These are phyloP conservation scores for Austroboletus novae-zelandiae DNA, from an alignment of 1,284 basidiomycete species.

Conservation along the genomic window DNA sequence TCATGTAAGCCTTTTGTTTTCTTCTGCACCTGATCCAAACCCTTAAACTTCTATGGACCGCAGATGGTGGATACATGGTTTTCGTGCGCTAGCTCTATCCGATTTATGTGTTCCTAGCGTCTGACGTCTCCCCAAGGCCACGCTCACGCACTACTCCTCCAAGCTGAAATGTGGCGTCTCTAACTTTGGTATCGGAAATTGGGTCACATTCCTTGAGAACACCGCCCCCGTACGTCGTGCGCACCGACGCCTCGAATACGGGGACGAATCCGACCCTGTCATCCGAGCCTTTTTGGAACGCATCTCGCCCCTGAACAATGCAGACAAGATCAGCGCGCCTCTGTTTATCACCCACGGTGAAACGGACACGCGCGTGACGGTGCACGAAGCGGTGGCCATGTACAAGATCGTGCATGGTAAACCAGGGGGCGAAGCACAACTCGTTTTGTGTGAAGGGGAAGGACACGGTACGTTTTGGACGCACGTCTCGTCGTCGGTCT, in stretches of 20 bases:
- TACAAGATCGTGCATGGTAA: constrained; percentile 18
- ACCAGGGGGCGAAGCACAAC: constrained; percentile 25
- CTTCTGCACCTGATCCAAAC: background rate
- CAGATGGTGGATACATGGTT: constrained; percentile 39
- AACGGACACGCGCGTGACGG: constrained; percentile 36
- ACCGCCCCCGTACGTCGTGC: constrained; percentile 36
- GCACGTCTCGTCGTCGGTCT: background rate
- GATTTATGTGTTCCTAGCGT: background rate
- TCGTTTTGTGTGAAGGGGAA: constrained; percentile 38
- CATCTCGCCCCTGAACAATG: constrained; percentile 38
- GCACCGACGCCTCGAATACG: constrained; percentile 34
- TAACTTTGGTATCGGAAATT: constrained; percentile 38
- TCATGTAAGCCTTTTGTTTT: constrained; percentile 29
- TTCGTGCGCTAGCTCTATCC: constrained; percentile 24
- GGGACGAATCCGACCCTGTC: constrained; percentile 35
- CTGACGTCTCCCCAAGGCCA: constrained; percentile 25
- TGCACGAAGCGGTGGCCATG: constrained; percentile 34
- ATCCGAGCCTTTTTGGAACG: constrained; percentile 34
- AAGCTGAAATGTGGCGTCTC: constrained; percentile 37
- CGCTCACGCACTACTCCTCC: constrained; percentile 37
- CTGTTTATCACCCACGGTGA: constrained; percentile 39
- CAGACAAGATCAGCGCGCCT: constrained; percentile 33
- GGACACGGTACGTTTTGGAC: constrained; percentile 34
- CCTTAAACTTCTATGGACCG: background rate
- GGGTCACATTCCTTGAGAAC: constrained; percentile 36